These are phyloP conservation scores for Lentinula sp. DNA, from an alignment of 768 basidiomycete genomes.

Conservation along the genomic window DNA sequence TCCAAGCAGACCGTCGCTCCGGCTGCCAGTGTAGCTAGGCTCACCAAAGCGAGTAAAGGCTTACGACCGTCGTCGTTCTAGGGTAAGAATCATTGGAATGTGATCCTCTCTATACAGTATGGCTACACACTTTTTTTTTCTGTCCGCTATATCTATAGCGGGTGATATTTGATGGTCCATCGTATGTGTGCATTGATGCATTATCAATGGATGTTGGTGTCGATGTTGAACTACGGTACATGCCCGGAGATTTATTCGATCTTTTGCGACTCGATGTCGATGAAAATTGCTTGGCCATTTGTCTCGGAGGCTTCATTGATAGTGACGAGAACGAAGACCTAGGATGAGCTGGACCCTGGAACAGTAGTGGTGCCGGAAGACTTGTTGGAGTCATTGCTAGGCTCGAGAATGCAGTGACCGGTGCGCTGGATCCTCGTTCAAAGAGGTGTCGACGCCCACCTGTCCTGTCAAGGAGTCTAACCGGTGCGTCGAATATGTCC, in stretches of 20 bases:
- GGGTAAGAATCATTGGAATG: neutral
- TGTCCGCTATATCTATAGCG: constrained; percentile 3
- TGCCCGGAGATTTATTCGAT: neutral
- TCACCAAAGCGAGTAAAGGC: neutral
- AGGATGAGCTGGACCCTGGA: constrained; percentile 42
- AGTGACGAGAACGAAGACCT: constrained; percentile 8
- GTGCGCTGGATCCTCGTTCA: neutral
- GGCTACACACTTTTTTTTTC: neutral
- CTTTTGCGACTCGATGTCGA: neutral
- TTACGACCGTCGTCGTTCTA: constrained; percentile 1
- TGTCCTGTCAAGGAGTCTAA: constrained; percentile 27
- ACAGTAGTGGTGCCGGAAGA: constrained; percentile 37
- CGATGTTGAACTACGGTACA: neutral
- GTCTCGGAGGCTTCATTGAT: neutral
- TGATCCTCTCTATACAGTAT: neutral
- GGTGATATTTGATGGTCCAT: constrained; percentile 3
- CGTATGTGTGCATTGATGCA: neutral
- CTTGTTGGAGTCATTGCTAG: neutral
- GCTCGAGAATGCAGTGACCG: neutral
- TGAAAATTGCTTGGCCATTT: no score
- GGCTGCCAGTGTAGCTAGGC: neutral
- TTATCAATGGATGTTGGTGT: neutral
- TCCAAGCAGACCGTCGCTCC: neutral
- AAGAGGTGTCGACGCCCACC: constrained; percentile 16
- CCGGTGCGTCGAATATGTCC: constrained; percentile 48